Conservation (phyloP, 352 stramenopile genomes). For the Saprolegnia diclina region DNA sequence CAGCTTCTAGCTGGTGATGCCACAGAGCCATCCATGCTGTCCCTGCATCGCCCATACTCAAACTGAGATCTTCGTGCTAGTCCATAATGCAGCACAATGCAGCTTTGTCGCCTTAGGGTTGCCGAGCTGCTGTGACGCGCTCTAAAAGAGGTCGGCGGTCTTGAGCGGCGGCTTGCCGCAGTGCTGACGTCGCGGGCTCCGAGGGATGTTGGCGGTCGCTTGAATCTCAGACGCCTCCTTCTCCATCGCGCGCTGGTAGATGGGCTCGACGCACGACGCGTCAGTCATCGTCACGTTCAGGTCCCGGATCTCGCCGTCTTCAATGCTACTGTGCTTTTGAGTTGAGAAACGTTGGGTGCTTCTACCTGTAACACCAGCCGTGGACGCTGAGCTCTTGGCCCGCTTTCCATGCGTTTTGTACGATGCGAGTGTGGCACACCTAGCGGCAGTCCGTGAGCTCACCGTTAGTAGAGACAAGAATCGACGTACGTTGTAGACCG, state of each 20-base stretch:
- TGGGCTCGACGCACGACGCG: constrained; percentile 9
- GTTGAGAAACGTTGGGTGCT: too few species aligned
- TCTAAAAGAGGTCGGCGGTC: background rate
- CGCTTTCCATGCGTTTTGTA: constrained; percentile 19
- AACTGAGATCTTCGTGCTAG: too few species aligned
- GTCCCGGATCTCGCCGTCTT: constrained; percentile 15
- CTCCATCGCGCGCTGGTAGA: constrained; percentile 16
- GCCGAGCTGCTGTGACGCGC: too few species aligned
- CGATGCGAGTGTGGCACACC: constrained; percentile 21
- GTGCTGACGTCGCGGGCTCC: background rate
- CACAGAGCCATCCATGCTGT: too few species aligned
- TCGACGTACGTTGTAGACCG: constrained; percentile 15
- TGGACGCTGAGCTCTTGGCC: constrained; percentile 17
- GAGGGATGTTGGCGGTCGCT: background rate
- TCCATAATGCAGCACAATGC: too few species aligned
- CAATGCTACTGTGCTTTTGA: background rate
- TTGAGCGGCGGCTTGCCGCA: background rate
- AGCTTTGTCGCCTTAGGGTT: too few species aligned
- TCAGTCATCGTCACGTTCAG: constrained; percentile 9
- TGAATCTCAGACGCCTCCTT: background rate
- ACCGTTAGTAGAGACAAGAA: background rate
- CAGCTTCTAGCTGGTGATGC: too few species aligned
- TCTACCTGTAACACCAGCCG: constrained; percentile 21
- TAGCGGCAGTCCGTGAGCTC: background rate
- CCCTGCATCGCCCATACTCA: too few species aligned